Percentiles rank a stretch among this genome's conserved stretches.
Evolutionary conservation across 169 alveolate species (phyloP).

Genomic region (Babesia sp.): DNA sequence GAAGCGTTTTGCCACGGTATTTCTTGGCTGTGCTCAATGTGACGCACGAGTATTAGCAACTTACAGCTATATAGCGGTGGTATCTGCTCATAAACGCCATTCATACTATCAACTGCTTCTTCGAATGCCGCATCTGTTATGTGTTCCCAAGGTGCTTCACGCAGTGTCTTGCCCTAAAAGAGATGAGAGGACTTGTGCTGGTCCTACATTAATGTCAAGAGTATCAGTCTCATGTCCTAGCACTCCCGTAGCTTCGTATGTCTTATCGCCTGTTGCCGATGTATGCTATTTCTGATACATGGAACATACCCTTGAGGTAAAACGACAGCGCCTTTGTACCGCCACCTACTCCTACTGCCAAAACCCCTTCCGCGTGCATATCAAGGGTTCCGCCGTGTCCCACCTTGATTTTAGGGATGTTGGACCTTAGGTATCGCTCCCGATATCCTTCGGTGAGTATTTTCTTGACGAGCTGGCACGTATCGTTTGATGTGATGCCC

Average conservation of each 20-base stretch:
- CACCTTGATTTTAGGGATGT: constrained; percentile 54
- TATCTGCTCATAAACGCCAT: constrained; percentile 45
- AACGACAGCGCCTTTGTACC: constrained; percentile 66
- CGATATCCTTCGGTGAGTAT: constrained; percentile 18
- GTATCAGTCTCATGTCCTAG: constrained; percentile 78
- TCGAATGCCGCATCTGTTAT: constrained; percentile 42
- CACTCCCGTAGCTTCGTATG: constrained; percentile 61
- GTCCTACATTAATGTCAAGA: constrained; percentile 52
- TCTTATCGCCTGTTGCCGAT: constrained; percentile 60
- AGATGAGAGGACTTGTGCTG: background rate
- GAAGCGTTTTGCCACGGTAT: constrained; percentile 61
- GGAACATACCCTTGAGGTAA: constrained; percentile 60
- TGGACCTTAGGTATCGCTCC: background rate
- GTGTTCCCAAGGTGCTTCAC: constrained; percentile 55
- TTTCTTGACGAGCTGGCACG: constrained; percentile 36
- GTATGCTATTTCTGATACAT: background rate
- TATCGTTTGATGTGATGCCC: constrained; percentile 52
- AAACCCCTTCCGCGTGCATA: constrained; percentile 72
- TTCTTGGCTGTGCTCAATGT: constrained; percentile 62
- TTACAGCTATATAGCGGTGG: constrained; percentile 57
- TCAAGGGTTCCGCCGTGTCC: constrained; percentile 84
- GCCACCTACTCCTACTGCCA: constrained; percentile 72
- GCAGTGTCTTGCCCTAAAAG: constrained; percentile 38
- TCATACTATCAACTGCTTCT: constrained; percentile 36
- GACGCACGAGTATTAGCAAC: background rate